These are phyloP conservation scores for Pseudogymnoascus sp. DNA, from an alignment of 2,329 filamentous ascomycete genomes.

Conservation along the genomic window DNA sequence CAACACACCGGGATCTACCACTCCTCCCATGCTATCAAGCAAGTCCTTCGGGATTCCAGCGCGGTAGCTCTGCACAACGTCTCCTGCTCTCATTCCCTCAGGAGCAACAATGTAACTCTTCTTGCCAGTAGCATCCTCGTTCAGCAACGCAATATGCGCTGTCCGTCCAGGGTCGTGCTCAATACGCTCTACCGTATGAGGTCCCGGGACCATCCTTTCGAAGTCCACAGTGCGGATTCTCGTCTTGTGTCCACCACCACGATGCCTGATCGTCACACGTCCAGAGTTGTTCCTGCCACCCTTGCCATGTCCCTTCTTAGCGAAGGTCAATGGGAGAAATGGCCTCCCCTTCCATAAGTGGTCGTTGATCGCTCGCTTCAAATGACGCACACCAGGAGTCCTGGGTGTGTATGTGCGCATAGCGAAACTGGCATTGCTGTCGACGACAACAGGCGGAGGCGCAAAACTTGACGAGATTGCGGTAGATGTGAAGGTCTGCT, in stretches of 20 bases:
- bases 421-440: conserved; percentile 30
- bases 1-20: conserved; percentile 88
- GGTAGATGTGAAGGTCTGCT: conserved; percentile 30
- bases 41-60: conserved; percentile 81
- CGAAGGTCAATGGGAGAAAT: conserved; percentile 72
- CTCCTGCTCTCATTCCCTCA: conserved; percentile 86
- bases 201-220: conserved; percentile 65
- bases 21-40: conserved; percentile 84
- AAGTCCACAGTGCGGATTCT: conserved; percentile 92
- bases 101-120: conserved; percentile 93
- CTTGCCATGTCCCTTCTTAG: conserved; percentile 87
- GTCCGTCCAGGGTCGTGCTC: conserved; percentile 93
- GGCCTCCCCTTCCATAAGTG: conserved; percentile 94
- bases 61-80: conserved; percentile 86
- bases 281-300: conserved; percentile 88
- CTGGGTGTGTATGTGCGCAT: conserved; percentile 87
- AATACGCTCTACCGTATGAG: conserved; percentile 84
- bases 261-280: conserved; percentile 79
- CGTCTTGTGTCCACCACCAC: conserved; percentile 84
- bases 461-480: conserved; percentile 31
- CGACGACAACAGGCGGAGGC: conserved; percentile 37
- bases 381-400: conserved; percentile 85
- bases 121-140: conserved; percentile 61
- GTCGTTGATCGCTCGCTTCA: conserved; percentile 88
- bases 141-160: conserved; percentile 85